Base-by-base conservation (phyloP, 768 basidiomycete species). In the Lactarius hatsudake region DNA sequence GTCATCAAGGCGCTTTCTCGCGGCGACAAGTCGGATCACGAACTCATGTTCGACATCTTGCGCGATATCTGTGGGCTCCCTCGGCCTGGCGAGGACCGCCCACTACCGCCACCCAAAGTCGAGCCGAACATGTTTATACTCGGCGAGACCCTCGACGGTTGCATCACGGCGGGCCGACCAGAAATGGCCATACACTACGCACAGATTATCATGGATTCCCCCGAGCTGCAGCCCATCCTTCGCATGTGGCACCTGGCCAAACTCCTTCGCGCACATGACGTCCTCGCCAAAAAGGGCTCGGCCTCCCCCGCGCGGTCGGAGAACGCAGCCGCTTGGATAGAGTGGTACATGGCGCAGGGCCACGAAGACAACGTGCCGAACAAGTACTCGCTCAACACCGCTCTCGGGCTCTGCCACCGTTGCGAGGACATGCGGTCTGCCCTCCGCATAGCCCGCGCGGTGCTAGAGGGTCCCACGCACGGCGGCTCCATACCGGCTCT, bases 21-120 rank as follows among this genome's bases (percentile, higher is more conserved):
- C 28, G 90, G 90, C 38, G 79, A 81, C 30, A 73, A 81, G 12
- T 69, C 81, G 10, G 91, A 94, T 72, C 84, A 87, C 64, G 78
- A 82, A n/a, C 78, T 90, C 57, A 90, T 87, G 1, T 84, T 91
- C 71, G 80, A 85, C 64, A 83, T 94, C 70, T 74, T 85, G 20
- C 79, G 78, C 42, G 83, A 90, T 23, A 86, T 86, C 72, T 84
- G 86, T 57, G 89, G 90, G 51, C 82, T 93, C 30, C 74, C 79
- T 5, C 74, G 78, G 62, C 82, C 82, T 0, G 80, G 80, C 20
- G 81, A 85, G 53, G 65, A 74, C 2, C 73, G 78, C 0, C 51
- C 36, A 28, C 13, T n/a, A 10, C 1, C 42, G 5, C 63, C 12
- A 26, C 69, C 77, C 18, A 73, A 63, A n/a, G 79, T 82, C 13